phyloP scores from a whole-genome alignment of 129 eudicot genomes.

The Flaveria linearis region DNA sequence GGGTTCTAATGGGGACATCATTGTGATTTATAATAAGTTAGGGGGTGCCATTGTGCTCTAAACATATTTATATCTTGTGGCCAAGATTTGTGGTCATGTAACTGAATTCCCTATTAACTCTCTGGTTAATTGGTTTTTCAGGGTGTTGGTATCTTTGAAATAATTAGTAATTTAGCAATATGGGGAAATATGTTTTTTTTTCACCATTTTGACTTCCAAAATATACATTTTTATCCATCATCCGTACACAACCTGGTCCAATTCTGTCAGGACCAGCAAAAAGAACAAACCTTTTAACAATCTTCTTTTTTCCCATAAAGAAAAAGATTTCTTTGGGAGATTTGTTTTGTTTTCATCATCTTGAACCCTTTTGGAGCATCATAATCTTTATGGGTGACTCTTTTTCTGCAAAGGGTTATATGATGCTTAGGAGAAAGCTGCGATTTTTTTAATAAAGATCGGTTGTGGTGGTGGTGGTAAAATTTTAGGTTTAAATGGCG shows the following conservation, averaged over 20 bases:
- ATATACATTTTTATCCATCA: constrained; percentile 26
- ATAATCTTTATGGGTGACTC: constrained; percentile 25
- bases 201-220: constrained; percentile 29
- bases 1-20: background rate
- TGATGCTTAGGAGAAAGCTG: constrained; percentile 30
- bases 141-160: constrained; percentile 27
- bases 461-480: constrained; percentile 26
- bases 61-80: constrained; percentile 30
- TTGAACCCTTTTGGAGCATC: constrained; percentile 17
- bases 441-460: constrained; percentile 16
- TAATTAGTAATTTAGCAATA: constrained; percentile 15
- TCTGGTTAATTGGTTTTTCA: constrained; percentile 43
- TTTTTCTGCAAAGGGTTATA: constrained; percentile 2
- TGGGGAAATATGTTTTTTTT: constrained; percentile 31
- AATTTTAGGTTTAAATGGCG: constrained; percentile 32
- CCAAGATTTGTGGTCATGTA: constrained; percentile 35
- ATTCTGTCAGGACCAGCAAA: constrained; percentile 40
- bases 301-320: constrained; percentile 22
- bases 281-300: constrained; percentile 13
- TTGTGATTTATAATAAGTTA: background rate
- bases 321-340: constrained; percentile 10
- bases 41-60: background rate
- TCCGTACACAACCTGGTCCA: constrained; percentile 35
- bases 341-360: constrained; percentile 11
- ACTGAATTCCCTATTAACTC: constrained; percentile 43